Evolutionary conservation across 2,329 filamentous ascomycete genomes (phyloP).

Genomic region (Beauveria sp.): DNA sequence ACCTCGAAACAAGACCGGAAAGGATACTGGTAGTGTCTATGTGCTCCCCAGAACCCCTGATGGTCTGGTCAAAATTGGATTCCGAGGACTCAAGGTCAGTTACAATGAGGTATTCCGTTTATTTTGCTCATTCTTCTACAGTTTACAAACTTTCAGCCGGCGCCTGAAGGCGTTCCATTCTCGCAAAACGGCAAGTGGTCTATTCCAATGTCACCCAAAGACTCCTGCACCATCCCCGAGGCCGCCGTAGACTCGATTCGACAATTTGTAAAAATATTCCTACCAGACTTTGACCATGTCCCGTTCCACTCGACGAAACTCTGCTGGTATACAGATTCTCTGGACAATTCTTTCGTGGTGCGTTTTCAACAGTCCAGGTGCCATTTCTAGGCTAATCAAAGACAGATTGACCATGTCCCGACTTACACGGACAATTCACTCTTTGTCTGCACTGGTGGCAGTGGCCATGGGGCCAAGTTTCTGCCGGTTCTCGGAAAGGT

Average conservation of each 20-base stretch:
- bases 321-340: slow-evolving; percentile 29
- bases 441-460: slow-evolving; percentile 28
- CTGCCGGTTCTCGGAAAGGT: slow-evolving; percentile 27
- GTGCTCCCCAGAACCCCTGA: slow-evolving; percentile 21
- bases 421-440: slow-evolving; percentile 21
- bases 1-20: slow-evolving; percentile 19
- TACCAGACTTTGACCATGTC: slow-evolving; percentile 20
- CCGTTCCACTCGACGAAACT: slow-evolving; percentile 22
- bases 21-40: slow-evolving; percentile 23
- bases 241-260: slow-evolving; percentile 17
- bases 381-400: neutral
- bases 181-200: slow-evolving; percentile 25
- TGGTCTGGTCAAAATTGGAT: slow-evolving; percentile 23
- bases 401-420: slow-evolving; percentile 26
- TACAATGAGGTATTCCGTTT: no score
- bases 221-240: slow-evolving; percentile 17
- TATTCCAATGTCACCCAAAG: slow-evolving; percentile 19
- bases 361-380: neutral
- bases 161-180: slow-evolving; percentile 20
- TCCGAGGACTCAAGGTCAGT: slow-evolving; percentile 21
- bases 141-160: slow-evolving; percentile 25
- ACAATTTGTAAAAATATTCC: slow-evolving; percentile 17
- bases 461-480: slow-evolving; percentile 29
- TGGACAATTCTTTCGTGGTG: slow-evolving; percentile 26
- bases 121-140: slow-evolving; percentile 3